Evolutionary conservation across 805 yeast genomes (phyloP).

Genomic region (Blastobotrys terrestris): DNA sequence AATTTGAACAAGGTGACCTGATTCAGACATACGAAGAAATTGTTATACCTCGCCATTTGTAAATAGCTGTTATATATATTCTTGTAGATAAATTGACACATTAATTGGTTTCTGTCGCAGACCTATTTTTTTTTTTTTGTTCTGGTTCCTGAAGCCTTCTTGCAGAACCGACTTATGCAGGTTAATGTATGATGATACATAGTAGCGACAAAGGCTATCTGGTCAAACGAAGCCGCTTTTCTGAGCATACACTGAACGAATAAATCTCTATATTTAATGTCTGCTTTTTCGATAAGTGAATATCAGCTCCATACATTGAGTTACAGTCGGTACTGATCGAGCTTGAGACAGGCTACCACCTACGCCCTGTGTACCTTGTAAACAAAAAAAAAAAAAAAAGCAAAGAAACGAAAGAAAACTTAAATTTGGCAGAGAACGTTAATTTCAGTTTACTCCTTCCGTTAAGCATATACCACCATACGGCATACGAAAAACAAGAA

Average conservation of each 20-base stretch:
- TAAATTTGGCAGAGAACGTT: background rate
- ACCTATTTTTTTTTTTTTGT: too few relatives aligned
- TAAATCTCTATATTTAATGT: too few relatives aligned
- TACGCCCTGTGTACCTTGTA: background rate
- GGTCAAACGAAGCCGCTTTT: too few relatives aligned
- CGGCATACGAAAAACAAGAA: background rate
- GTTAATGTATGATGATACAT: too few relatives aligned
- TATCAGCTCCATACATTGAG: background rate
- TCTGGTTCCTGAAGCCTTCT: too few relatives aligned
- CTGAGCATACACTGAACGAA: too few relatives aligned
- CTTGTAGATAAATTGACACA: background rate
- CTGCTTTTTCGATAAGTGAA: too few relatives aligned
- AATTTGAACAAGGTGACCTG: slow-evolving; percentile 67
- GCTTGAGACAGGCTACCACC: background rate
- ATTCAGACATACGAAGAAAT: slow-evolving; percentile 69
- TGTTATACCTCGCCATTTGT: slow-evolving; percentile 44
- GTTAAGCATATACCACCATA: background rate
- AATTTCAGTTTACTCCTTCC: background rate
- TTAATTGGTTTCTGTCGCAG: background rate
- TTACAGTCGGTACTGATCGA: background rate
- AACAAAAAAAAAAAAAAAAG: too few relatives aligned
- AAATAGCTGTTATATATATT: slow-evolving; percentile 9
- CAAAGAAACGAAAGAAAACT: too few relatives aligned
- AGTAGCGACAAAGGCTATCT: too few relatives aligned
- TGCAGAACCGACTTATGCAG: too few relatives aligned